These are phyloP conservation scores for Aspergillus sojae DNA, from an alignment of 2,329 filamentous ascomycete genomes.

Conservation along the genomic window DNA sequence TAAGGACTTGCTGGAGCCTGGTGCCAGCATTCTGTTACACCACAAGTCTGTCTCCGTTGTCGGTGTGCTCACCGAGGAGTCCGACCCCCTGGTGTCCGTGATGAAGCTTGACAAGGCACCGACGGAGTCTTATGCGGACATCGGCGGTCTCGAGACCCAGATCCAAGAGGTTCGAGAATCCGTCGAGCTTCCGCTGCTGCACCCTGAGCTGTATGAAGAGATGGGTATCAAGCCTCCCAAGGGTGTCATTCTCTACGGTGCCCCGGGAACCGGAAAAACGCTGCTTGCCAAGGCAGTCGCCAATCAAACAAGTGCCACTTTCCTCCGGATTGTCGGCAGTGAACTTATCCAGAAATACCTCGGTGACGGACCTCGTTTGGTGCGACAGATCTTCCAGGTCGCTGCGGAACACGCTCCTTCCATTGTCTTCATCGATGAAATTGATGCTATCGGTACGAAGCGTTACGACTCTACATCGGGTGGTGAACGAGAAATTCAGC, in stretches of 20 bases:
- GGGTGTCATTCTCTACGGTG: slow-evolving; percentile 98
- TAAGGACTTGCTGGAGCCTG: slow-evolving; percentile 95
- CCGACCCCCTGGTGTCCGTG: slow-evolving; percentile 91
- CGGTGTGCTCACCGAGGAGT: slow-evolving; percentile 93
- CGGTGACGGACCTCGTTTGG: slow-evolving; percentile 89
- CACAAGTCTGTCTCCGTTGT: slow-evolving; percentile 99
- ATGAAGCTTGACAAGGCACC: slow-evolving; percentile 99
- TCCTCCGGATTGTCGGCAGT: slow-evolving; percentile 93
- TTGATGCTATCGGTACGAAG: slow-evolving; percentile 98
- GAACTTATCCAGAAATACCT: slow-evolving; percentile 99
- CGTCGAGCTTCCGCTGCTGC: slow-evolving; percentile 89
- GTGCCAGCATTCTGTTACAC: slow-evolving; percentile 90
- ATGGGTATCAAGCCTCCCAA: slow-evolving; percentile 99
- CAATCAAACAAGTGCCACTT: slow-evolving; percentile 98
- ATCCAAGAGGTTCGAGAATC: slow-evolving; percentile 98
- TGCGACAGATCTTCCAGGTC: slow-evolving; percentile 87
- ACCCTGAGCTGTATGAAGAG: slow-evolving; percentile 97
- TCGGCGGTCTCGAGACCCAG: slow-evolving; percentile 90
- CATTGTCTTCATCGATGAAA: slow-evolving; percentile 99
- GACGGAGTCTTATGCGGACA: slow-evolving; percentile 97
- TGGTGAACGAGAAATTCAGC: slow-evolving; percentile 94
- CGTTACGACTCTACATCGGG: slow-evolving; percentile 97
- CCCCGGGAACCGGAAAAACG: slow-evolving; percentile 95
- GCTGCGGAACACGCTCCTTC: slow-evolving; percentile 94
- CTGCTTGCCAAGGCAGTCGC: slow-evolving; percentile 94